Percentiles rank a stretch among this genome's conserved stretches.
These are phyloP conservation scores for Mycosphaerelloides madeirae DNA, from an alignment of 2,329 filamentous ascomycete genomes.

Conservation along the genomic window DNA sequence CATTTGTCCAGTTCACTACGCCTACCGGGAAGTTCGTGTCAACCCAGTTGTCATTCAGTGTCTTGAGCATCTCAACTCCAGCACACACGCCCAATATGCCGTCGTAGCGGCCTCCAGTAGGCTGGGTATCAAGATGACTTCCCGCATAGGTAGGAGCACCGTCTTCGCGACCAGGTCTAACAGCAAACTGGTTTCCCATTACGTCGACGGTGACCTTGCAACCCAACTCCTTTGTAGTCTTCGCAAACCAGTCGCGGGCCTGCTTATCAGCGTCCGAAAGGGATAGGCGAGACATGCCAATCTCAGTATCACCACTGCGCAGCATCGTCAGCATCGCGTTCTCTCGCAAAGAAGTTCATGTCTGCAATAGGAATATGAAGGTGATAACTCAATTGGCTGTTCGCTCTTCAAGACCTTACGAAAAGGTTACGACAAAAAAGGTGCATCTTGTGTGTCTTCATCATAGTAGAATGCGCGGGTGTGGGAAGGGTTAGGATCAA, in stretches of 20 bases:
- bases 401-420: constrained; percentile 13
- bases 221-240: constrained; percentile 57
- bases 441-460: constrained; percentile 18
- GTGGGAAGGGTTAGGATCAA: constrained; percentile 17
- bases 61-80: constrained; percentile 66
- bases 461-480: constrained; percentile 7
- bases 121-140: constrained; percentile 58
- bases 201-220: constrained; percentile 65
- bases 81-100: constrained; percentile 71
- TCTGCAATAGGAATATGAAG: background rate
- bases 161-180: constrained; percentile 58
- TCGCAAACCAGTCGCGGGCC: constrained; percentile 70
- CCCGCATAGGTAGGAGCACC: constrained; percentile 64
- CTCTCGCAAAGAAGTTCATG: background rate
- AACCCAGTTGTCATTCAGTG: constrained; percentile 61
- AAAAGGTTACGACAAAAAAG: constrained; percentile 5
- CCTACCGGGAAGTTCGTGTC: constrained; percentile 68
- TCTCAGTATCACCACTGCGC: constrained; percentile 49
- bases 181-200: constrained; percentile 78
- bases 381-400: constrained; percentile 23
- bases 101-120: constrained; percentile 64
- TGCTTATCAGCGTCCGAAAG: constrained; percentile 67
- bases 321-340: constrained; percentile 8
- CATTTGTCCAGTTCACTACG: constrained; percentile 76
- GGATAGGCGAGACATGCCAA: constrained; percentile 71